Base-by-base conservation (phyloP, 257 asterid species). In the Leptodermis oblonga region DNA sequence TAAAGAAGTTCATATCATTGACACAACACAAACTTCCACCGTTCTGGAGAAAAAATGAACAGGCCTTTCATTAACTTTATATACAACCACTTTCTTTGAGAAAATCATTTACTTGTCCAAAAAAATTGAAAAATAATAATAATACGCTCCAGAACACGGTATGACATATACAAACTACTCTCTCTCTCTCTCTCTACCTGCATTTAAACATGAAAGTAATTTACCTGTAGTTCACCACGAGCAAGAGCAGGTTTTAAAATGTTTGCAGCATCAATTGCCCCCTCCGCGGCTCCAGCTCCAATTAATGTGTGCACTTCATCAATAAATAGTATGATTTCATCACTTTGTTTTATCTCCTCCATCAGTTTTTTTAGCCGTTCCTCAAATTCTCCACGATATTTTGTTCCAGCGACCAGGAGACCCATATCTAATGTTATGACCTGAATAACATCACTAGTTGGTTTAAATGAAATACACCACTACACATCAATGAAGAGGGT, bases 231-330 rank as follows among this genome's bases (percentile, higher is more conserved):
- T 86, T 92, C 98, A 76, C 98, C 97, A 22, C 97, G 92, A 52
- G 98, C 94, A 62, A 93, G 81, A 72, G 98, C 94, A 64, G 97
- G 97, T 85, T 90, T 93, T 81, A 93, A 82, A 72, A 93, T 88
- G 82, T 93, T 93, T 31, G 98, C 98, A 9, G 98, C 98, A 78
- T 90, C 96, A 72, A 93, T 90, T 15, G 98, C 98, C 67, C 97
- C 97, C 77, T 88, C 98, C 4, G 96, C 98, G 70, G 98, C 98
- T 79, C 98, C 98, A 34, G 98, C 98, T 67, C 98, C 98, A 64
- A 92, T 90, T 79, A 93, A 84, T 1, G 99, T 93, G 83, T 90
- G 99, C 71, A 93, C 96, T 81, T 93, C 99, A 76, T 93, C 99
- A 43, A 93, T 93, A 76, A 93, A 93, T 65, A 93, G 96, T 55